Conservation (phyloP, 371 early-diverging fungal species). For the Smittium mucronatum region DNA sequence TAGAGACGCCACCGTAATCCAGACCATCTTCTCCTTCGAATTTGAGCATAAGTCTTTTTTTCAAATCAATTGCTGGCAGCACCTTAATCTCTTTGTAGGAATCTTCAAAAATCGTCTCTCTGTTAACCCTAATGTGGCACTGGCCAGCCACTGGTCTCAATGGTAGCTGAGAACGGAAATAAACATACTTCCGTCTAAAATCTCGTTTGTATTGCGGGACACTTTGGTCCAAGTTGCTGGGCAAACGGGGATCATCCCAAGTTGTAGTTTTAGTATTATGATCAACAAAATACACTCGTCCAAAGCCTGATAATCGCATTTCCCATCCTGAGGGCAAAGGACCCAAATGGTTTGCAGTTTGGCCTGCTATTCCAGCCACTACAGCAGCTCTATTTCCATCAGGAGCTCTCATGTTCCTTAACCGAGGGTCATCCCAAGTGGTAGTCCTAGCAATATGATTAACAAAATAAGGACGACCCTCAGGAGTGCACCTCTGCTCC, state of each 20-base stretch:
- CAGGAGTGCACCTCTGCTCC: slow-evolving; percentile 92
- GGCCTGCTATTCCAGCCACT: slow-evolving; percentile 51
- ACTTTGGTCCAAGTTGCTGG: slow-evolving; percentile 80
- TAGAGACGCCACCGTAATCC: slow-evolving; percentile 94
- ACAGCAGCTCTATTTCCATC: slow-evolving; percentile 23
- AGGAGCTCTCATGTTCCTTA: slow-evolving; percentile 24
- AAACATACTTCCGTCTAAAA: slow-evolving; percentile 88
- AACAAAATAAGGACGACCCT: slow-evolving; percentile 86
- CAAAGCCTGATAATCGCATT: slow-evolving; percentile 88
- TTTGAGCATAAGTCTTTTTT: slow-evolving; percentile 91
- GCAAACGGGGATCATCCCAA: slow-evolving; percentile 92
- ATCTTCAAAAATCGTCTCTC: slow-evolving; percentile 85
- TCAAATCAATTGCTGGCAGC: slow-evolving; percentile 67
- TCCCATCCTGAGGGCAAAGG: slow-evolving; percentile 93
- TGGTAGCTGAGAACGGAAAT: slow-evolving; percentile 86
- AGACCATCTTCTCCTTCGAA: slow-evolving; percentile 97
- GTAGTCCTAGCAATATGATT: slow-evolving; percentile 89
- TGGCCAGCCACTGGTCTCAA: slow-evolving; percentile 84
- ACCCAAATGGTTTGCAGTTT: slow-evolving; percentile 37
- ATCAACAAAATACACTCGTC: slow-evolving; percentile 86
- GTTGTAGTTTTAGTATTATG: slow-evolving; percentile 88
- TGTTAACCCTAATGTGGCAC: slow-evolving; percentile 78
- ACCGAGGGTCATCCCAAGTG: slow-evolving; percentile 92
- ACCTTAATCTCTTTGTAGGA: slow-evolving; percentile 87
- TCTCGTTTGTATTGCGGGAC: slow-evolving; percentile 97